phyloP scores from a whole-genome alignment of 805 yeast species.

The Kazachstania kunashirensis region DNA sequence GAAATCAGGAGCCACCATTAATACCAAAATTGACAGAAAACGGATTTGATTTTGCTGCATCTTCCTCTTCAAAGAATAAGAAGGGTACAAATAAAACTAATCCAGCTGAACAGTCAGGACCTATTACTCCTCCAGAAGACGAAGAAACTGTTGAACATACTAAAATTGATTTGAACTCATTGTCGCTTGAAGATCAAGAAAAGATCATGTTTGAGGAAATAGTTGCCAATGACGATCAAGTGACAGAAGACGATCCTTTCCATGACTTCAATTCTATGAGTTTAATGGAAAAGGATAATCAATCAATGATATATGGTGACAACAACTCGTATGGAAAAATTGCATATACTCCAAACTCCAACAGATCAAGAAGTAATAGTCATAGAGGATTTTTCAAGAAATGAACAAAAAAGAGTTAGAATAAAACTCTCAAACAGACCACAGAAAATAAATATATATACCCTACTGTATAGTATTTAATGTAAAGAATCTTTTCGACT shows the following conservation, averaged over 20 bases:
- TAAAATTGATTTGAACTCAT: neutral
- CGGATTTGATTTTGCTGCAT: slow-evolving; percentile 40
- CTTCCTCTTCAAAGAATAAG: slow-evolving; percentile 12
- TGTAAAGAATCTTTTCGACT: too few relatives aligned
- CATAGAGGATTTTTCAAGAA: slow-evolving; percentile 30
- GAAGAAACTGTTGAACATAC: neutral
- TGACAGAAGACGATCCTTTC: slow-evolving; percentile 58
- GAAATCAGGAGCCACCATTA: slow-evolving; percentile 93
- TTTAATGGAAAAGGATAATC: slow-evolving; percentile 59
- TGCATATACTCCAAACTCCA: slow-evolving; percentile 33
- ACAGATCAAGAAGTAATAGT: slow-evolving; percentile 34
- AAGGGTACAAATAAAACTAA: neutral
- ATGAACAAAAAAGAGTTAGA: slow-evolving; percentile 3
- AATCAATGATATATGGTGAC: slow-evolving; percentile 40
- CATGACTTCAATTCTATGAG: slow-evolving; percentile 78
- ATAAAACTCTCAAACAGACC: too few relatives aligned
- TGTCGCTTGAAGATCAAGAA: slow-evolving; percentile 17
- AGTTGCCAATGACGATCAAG: slow-evolving; percentile 27
- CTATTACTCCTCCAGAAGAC: slow-evolving; percentile 2
- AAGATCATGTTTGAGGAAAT: slow-evolving; percentile 25
- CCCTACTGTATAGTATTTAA: too few relatives aligned
- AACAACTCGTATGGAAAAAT: slow-evolving; percentile 35
- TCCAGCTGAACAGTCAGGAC: neutral
- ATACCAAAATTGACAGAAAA: slow-evolving; percentile 64
- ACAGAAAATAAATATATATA: neutral